phyloP scores from a whole-genome alignment of 352 stramenopile species.

The Elongisporangium anandrum region DNA sequence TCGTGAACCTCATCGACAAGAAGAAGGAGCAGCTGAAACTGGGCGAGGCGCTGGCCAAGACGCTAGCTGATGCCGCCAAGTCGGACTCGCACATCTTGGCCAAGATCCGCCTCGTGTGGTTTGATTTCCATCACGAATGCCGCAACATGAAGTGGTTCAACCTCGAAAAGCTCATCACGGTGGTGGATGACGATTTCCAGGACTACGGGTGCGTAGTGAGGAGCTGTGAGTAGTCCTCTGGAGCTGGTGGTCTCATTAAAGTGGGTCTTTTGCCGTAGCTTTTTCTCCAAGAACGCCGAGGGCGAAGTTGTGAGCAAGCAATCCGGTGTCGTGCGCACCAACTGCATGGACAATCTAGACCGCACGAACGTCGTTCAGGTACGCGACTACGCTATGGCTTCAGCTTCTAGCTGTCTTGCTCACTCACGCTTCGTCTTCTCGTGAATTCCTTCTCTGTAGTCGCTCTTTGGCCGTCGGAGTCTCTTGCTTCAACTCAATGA shows the following conservation, averaged over 20 bases:
- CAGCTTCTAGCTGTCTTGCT: not conserved
- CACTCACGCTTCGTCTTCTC: not conserved
- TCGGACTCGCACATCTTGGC: constrained; percentile 62
- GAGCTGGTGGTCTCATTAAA: not conserved
- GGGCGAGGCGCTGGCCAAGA: constrained; percentile 87
- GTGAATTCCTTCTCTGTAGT: constrained; percentile 50
- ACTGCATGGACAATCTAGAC: constrained; percentile 99
- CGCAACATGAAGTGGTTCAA: constrained; percentile 92
- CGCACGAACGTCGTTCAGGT: constrained; percentile 84
- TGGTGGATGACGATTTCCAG: constrained; percentile 83
- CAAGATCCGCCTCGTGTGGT: constrained; percentile 87
- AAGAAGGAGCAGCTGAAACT: constrained; percentile 92
- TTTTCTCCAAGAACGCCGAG: constrained; percentile 49
- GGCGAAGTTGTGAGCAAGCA: constrained; percentile 65
- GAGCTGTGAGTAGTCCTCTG: not conserved
- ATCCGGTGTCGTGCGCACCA: constrained; percentile 92
- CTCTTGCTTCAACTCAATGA: constrained; percentile 85
- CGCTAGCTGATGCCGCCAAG: constrained; percentile 37
- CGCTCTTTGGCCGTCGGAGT: constrained; percentile 88
- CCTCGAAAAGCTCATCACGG: constrained; percentile 85
- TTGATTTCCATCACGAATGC: constrained; percentile 97
- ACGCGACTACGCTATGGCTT: constrained; percentile 2
- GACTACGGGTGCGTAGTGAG: constrained; percentile 43
- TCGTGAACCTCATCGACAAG: constrained; percentile 95
- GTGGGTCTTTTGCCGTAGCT: constrained; percentile 22